phyloP scores from a whole-genome alignment of 331 rosid genomes.

The Acacia pycnantha region DNA sequence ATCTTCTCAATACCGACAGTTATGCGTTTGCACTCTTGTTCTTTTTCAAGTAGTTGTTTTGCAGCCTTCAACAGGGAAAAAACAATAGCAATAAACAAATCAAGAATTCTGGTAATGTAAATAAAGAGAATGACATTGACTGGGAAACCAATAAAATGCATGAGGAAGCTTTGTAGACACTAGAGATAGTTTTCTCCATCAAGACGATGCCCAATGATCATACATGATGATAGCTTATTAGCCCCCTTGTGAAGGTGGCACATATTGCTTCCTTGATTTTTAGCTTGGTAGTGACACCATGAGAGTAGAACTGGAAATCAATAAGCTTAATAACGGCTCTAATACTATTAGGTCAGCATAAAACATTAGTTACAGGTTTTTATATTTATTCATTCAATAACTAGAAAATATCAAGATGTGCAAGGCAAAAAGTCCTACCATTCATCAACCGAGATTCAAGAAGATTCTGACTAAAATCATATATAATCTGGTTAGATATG shows the following conservation, averaged over 20 bases:
- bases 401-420: not conserved
- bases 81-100: constrained; percentile 21
- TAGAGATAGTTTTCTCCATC: not conserved
- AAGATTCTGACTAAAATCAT: not conserved
- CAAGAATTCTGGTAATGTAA: not conserved
- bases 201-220: not conserved
- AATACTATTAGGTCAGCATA: not conserved
- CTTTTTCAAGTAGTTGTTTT: constrained; percentile 57
- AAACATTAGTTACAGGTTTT: not conserved
- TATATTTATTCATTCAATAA: not conserved
- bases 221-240: not conserved
- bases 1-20: constrained; percentile 44
- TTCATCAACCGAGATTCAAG: not conserved
- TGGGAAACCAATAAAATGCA: not conserved
- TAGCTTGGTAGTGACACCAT: not conserved
- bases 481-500: not conserved
- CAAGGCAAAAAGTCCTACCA: not conserved
- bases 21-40: constrained; percentile 54
- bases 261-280: not conserved
- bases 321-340: not conserved
- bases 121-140: not conserved
- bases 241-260: not conserved
- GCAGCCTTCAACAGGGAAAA: constrained; percentile 49
- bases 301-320: not conserved
- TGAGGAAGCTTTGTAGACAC: not conserved